These are phyloP conservation scores for Lanmaoa rubissima DNA, from an alignment of 768 basidiomycete genomes.

Conservation along the genomic window DNA sequence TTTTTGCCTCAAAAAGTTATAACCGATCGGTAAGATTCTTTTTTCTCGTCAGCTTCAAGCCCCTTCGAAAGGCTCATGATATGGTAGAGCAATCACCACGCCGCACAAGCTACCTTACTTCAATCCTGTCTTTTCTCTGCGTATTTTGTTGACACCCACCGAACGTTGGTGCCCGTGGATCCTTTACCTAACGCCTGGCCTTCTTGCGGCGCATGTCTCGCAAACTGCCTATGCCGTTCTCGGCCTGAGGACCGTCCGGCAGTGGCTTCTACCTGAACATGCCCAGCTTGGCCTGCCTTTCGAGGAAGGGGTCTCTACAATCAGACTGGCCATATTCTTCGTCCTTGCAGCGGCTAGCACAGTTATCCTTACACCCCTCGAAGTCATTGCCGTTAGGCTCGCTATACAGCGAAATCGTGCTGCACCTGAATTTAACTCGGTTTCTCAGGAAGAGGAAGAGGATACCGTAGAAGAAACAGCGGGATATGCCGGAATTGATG, in stretches of 20 bases:
- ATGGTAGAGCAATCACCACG: conserved; percentile 72
- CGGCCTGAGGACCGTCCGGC: conserved; percentile 39
- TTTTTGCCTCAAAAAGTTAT: conserved; percentile 68
- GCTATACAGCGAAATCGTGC: conserved; percentile 84
- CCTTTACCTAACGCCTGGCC: conserved; percentile 73
- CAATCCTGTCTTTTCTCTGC: conserved; percentile 31
- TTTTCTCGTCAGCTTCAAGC: background rate
- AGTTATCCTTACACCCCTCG: conserved; percentile 63
- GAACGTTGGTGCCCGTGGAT: conserved; percentile 77
- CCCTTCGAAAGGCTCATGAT: background rate
- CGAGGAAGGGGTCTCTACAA: conserved; percentile 31
- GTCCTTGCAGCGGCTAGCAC: conserved; percentile 55
- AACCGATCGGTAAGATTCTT: conserved; percentile 61
- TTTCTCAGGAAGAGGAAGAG: conserved; percentile 70
- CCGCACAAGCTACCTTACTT: conserved; percentile 73
- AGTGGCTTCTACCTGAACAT: conserved; percentile 58
- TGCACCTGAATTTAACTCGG: conserved; percentile 63
- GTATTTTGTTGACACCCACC: conserved; percentile 70
- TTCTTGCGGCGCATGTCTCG: conserved; percentile 42
- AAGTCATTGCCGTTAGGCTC: conserved; percentile 73
- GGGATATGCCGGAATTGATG: conserved; percentile 66
- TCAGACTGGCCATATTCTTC: conserved; percentile 56
- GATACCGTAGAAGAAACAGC: conserved; percentile 50
- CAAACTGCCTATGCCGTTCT: conserved; percentile 46
- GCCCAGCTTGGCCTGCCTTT: conserved; percentile 31